A percentile compares a stretch with the other conserved stretches of the same genome.
These are phyloP conservation scores for Xylaria nigripes DNA, from an alignment of 495 filamentous ascomycete species.

Conservation along the genomic window DNA sequence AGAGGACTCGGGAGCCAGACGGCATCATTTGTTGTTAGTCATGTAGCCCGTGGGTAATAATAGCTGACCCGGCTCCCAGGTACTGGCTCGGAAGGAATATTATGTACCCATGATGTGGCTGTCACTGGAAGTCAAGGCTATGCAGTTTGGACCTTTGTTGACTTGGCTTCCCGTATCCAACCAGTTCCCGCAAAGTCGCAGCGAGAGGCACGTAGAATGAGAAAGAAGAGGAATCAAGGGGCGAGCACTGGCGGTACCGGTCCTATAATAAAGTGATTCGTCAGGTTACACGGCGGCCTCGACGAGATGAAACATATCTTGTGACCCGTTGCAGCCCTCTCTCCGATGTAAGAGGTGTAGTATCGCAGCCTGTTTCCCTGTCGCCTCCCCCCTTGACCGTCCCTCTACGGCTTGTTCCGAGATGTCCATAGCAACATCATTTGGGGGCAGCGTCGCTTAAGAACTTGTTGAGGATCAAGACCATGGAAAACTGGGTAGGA, in stretches of 20 bases:
- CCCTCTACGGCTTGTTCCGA: background rate
- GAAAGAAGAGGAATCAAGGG: background rate
- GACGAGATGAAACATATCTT: background rate
- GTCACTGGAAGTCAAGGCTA: background rate
- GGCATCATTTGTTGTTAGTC: background rate
- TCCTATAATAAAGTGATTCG: constrained; percentile 1
- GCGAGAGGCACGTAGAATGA: background rate
- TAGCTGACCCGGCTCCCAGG: background rate
- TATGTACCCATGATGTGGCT: background rate
- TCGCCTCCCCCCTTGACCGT: background rate
- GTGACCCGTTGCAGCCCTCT: constrained; percentile 6
- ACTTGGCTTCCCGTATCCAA: background rate
- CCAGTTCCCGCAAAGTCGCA: background rate
- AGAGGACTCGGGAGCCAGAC: background rate
- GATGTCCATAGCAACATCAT: background rate
- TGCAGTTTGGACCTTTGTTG: background rate
- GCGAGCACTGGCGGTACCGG: background rate
- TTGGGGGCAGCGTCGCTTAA: background rate
- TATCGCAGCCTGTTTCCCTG: constrained; percentile 3
- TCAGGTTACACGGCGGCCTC: constrained; percentile 7
- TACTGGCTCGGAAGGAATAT: background rate
- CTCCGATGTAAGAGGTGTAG: too few species aligned
- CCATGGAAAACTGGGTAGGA: background rate
- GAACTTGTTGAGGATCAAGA: background rate
- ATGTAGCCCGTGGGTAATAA: background rate